Conservation (phyloP, 108 stramenopile genomes). For the Nitzschia sp. region DNA sequence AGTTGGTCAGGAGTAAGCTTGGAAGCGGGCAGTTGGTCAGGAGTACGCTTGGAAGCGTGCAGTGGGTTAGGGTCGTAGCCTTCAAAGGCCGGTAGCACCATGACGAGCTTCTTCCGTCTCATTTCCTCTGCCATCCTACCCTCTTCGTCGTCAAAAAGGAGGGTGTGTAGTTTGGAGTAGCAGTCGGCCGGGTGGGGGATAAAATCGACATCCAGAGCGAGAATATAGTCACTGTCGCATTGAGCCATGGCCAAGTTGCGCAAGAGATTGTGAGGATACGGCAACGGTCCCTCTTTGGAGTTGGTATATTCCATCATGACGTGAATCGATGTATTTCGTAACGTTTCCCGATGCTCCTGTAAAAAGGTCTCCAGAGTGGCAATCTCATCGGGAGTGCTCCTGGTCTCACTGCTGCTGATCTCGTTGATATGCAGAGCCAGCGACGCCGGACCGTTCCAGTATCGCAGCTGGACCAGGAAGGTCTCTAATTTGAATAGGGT, state of each 20-base stretch:
- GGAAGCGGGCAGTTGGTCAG: not conserved
- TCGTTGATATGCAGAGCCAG: not conserved
- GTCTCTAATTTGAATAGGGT: not conserved
- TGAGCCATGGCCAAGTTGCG: constrained; percentile 34
- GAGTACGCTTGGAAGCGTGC: not conserved
- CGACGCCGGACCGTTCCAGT: constrained; percentile 22
- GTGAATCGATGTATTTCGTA: constrained; percentile 2
- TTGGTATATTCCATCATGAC: constrained; percentile 1
- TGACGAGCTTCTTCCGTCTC: not conserved
- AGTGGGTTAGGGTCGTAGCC: not conserved
- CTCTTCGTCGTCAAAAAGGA: not conserved
- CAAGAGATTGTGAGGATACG: constrained; percentile 33
- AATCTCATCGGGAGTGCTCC: not conserved
- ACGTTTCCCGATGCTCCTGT: not conserved
- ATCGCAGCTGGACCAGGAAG: not conserved
- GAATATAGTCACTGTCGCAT: constrained; percentile 22
- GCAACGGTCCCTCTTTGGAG: not conserved
- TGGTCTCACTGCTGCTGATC: not conserved
- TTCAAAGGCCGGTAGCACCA: constrained; percentile 29
- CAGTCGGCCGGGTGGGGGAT: constrained; percentile 12
- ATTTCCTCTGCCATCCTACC: not conserved
- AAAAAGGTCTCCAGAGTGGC: not conserved
- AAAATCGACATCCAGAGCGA: constrained; percentile 39
- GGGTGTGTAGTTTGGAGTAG: not conserved
- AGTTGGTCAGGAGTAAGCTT: not conserved